Evolutionary conservation across 1,284 basidiomycete genomes (phyloP), one percentile per base, ranked within the genome.

Genomic region (Apiotrichum sp.): DNA sequence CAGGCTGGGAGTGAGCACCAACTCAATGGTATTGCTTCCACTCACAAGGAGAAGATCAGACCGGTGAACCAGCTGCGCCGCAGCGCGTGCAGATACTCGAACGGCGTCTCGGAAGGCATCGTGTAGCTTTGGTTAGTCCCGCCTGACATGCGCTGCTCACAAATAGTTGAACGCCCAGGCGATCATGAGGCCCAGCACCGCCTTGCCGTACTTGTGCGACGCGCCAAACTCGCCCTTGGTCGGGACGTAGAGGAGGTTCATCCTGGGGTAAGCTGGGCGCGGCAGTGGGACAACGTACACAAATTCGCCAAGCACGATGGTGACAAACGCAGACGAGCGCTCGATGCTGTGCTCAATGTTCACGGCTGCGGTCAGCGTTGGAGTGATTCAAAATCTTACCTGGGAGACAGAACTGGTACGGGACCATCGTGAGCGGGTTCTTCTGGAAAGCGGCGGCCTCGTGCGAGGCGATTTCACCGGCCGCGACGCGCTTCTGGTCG

Each of bases 301-400:
- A 36, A 36, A 11, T 11, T 36, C 35, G 22, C n/a, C 38, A 9
- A 76, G 65, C 2, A 76, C 72, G 44, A 78, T 71, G 53, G 72
- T 70, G 9, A 76, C 68, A 52, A 78, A 77, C 6, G 76, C 74
- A 7, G 67, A 67, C 8, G 65, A 65, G 3, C 77, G 63, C 47
- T 78, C 76, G 16, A 77, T 68, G n/a, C 67, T 68, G 63, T 78
- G 77, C 55, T 77, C 76, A 47, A 78, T 77, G 53, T 77, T 77
- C 58, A 75, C 71, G 1, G 74, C 75, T 75, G 52, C 22, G 3
- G 33, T 47, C 11, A 59, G 45, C 36, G n/a, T n/a, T n/a, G n/a
- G n/a, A n/a, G n/a, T n/a, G n/a, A n/a, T n/a, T n/a, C n/a, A n/a
- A n/a, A n/a, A n/a, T n/a, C n/a, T n/a, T n/a, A n/a, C n/a, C n/a